phyloP scores from a whole-genome alignment of 2,329 filamentous ascomycete genomes.

The Xylariaceae sp. region DNA sequence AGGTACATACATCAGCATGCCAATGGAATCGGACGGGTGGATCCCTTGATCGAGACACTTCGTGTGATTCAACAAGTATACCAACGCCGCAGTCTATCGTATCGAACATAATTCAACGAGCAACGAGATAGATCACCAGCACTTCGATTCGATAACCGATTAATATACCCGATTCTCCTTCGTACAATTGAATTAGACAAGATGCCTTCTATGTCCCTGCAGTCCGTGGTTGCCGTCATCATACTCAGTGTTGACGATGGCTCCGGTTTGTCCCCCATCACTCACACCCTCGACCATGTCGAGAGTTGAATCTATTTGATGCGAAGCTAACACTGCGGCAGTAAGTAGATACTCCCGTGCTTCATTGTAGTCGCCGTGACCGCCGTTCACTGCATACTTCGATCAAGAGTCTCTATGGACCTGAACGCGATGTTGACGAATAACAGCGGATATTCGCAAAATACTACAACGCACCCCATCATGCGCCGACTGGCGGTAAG shows the following conservation, averaged over 20 bases:
- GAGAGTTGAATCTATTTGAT: neutral
- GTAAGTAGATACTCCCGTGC: slow-evolving; percentile 10
- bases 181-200: slow-evolving; percentile 16
- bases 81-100: neutral
- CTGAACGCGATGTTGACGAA: slow-evolving; percentile 2
- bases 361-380: no score
- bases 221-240: slow-evolving; percentile 71
- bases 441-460: slow-evolving; percentile 72
- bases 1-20: neutral
- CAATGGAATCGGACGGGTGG: neutral
- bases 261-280: slow-evolving; percentile 40
- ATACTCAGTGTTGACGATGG: slow-evolving; percentile 82
- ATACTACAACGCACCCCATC: slow-evolving; percentile 52
- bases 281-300: neutral
- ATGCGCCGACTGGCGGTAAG: slow-evolving; percentile 31
- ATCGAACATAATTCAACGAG: neutral
- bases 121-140: neutral
- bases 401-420: neutral
- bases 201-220: slow-evolving; percentile 72
- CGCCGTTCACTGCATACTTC: neutral
- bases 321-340: slow-evolving; percentile 12
- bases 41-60: slow-evolving; percentile 8
- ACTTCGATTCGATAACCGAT: slow-evolving; percentile 1
- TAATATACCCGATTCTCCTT: neutral
- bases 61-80: slow-evolving; percentile 1